Conservation (phyloP, 768 basidiomycete species). For the Agaricus subrufescens region DNA sequence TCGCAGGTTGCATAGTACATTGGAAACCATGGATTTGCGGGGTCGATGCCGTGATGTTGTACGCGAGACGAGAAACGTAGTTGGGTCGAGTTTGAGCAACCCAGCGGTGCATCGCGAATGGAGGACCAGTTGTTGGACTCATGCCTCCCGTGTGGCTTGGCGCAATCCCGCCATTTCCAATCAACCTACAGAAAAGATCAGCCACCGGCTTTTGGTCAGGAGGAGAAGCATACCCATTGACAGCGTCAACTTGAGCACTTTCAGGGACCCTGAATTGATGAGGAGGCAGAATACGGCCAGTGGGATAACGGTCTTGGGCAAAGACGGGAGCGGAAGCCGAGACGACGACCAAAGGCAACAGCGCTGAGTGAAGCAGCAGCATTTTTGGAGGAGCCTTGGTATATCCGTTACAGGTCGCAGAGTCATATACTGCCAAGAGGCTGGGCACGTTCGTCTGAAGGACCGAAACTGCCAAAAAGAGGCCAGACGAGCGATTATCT, state of each 20-base stretch:
- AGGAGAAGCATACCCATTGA: not conserved
- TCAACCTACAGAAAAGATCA: slow-evolving; percentile 30
- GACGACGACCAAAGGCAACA: not conserved
- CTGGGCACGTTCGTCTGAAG: not conserved
- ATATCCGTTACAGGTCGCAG: not conserved
- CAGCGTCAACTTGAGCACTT: slow-evolving; percentile 4
- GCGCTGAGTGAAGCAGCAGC: not conserved
- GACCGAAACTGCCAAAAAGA: too few species aligned
- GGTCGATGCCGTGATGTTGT: slow-evolving; percentile 33
- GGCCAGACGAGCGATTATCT: too few species aligned
- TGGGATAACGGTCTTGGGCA: slow-evolving; percentile 3
- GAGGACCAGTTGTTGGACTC: slow-evolving; percentile 71
- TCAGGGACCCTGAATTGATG: slow-evolving; percentile 4
- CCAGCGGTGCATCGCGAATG: slow-evolving; percentile 85
- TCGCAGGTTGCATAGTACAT: slow-evolving; percentile 78
- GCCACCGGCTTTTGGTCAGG: too few species aligned
- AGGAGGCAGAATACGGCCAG: slow-evolving; percentile 8
- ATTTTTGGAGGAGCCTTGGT: not conserved
- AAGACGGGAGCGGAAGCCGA: not conserved
- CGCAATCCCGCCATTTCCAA: slow-evolving; percentile 67
- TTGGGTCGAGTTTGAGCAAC: slow-evolving; percentile 74
- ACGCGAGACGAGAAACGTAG: slow-evolving; percentile 67
- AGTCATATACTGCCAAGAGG: not conserved
- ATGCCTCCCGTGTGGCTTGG: slow-evolving; percentile 72
- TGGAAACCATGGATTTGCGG: slow-evolving; percentile 63